phyloP scores from a whole-genome alignment of 495 filamentous ascomycete species.

The Oleoguttula mirabilis region DNA sequence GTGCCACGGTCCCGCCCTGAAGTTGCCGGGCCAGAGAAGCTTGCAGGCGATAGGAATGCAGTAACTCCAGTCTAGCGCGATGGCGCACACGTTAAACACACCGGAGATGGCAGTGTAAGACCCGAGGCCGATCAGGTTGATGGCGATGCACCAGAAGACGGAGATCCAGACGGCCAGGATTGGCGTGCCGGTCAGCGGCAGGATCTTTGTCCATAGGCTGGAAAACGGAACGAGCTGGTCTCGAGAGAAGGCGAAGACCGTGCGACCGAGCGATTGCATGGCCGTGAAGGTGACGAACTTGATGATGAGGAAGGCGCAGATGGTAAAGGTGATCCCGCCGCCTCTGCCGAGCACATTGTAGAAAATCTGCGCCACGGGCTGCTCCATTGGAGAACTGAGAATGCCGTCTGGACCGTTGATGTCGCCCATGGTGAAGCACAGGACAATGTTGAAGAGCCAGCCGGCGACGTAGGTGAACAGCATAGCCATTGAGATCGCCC shows the following conservation, averaged over 20 bases:
- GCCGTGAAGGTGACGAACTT: conserved; percentile 51
- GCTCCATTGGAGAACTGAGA: conserved; percentile 36
- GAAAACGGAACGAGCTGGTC: conserved; percentile 47
- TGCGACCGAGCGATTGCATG: conserved; percentile 49
- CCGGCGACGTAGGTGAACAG: conserved; percentile 50
- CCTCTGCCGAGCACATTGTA: conserved; percentile 46
- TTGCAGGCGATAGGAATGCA: conserved; percentile 52
- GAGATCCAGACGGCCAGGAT: conserved; percentile 51
- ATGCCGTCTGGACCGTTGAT: conserved; percentile 34
- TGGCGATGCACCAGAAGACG: conserved; percentile 42
- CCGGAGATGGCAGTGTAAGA: conserved; percentile 48
- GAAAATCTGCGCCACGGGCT: conserved; percentile 55
- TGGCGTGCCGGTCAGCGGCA: conserved; percentile 43
- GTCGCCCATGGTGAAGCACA: conserved; percentile 50
- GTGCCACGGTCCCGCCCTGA: conserved; percentile 50
- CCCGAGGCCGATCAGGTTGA: conserved; percentile 53
- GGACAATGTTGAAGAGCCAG: conserved; percentile 51
- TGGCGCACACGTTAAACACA: conserved; percentile 52
- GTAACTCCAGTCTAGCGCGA: conserved; percentile 53
- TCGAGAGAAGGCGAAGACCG: conserved; percentile 50
- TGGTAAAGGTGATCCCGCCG: conserved; percentile 49
- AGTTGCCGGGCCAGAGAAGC: conserved; percentile 41
- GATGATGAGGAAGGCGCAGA: conserved; percentile 46
- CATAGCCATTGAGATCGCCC: conserved; percentile 48
- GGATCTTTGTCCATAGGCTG: conserved; percentile 43